Percentiles rank a stretch among this genome's conserved stretches.
phyloP scores from a whole-genome alignment of 139 green algal genomes.

The Spirogloea muscicola region DNA sequence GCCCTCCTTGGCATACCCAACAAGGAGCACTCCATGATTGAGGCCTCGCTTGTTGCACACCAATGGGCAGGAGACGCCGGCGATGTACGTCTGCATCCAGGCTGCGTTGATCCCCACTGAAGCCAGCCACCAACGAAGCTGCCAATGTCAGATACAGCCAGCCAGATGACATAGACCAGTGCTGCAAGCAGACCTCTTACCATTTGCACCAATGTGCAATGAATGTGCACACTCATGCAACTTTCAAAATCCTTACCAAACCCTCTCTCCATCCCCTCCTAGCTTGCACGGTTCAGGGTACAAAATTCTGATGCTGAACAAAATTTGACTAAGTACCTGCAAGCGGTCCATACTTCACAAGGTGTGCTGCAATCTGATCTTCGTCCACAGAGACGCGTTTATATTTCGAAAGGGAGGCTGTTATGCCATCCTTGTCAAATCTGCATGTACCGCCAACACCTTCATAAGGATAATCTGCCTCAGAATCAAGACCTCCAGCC shows the following conservation, averaged over 20 bases:
- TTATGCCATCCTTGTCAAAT: slow-evolving; percentile 39
- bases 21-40: slow-evolving; percentile 71
- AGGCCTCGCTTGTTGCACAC: slow-evolving; percentile 56
- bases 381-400: slow-evolving; percentile 51
- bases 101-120: slow-evolving; percentile 65
- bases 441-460: slow-evolving; percentile 20
- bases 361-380: slow-evolving; percentile 58
- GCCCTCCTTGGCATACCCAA: slow-evolving; percentile 65
- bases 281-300: too few relatives aligned
- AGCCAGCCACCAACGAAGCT: too few relatives aligned
- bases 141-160: too few relatives aligned
- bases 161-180: too few relatives aligned
- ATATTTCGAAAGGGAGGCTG: slow-evolving; percentile 50
- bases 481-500: slow-evolving; percentile 44
- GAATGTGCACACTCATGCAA: too few relatives aligned
- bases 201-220: too few relatives aligned
- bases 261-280: too few relatives aligned
- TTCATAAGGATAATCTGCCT: slow-evolving; percentile 45
- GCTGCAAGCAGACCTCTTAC: too few relatives aligned
- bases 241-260: too few relatives aligned
- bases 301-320: too few relatives aligned
- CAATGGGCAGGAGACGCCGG: slow-evolving; percentile 53
- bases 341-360: slow-evolving; percentile 62
- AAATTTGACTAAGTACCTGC: too few relatives aligned
- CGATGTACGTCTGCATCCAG: slow-evolving; percentile 54